Conservation (phyloP, 495 filamentous ascomycete species). For the Xylaria flabelliformis region DNA sequence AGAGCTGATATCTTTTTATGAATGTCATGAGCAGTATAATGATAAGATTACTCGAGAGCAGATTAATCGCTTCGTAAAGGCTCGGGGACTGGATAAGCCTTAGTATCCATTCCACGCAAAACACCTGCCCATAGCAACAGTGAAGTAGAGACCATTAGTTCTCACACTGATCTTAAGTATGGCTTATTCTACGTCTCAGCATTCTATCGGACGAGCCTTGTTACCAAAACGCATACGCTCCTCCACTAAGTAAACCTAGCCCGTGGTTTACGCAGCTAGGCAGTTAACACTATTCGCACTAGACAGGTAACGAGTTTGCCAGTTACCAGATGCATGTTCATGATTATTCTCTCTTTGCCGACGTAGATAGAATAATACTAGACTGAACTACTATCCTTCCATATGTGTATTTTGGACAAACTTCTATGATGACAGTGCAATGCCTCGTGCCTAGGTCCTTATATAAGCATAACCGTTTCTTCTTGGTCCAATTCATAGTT, state of each 20-base stretch:
- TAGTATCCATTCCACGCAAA: not conserved
- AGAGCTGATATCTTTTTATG: conserved; percentile 94
- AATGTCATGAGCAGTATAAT: conserved; percentile 87
- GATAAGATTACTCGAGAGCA: conserved; percentile 72
- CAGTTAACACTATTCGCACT: not conserved
- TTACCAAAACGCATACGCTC: not conserved
- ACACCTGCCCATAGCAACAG: not conserved
- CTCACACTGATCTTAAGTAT: not conserved
- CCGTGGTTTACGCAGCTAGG: not conserved
- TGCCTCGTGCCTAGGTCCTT: too few species aligned
- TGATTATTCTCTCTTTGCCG: not conserved
- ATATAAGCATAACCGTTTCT: too few species aligned
- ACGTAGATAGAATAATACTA: not conserved
- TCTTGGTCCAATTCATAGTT: too few species aligned
- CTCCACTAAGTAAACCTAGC: not conserved
- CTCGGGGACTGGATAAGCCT: conserved; percentile 68
- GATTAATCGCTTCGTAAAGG: conserved; percentile 84
- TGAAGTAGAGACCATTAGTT: not conserved
- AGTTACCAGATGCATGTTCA: not conserved
- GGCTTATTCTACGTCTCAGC: not conserved
- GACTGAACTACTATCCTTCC: not conserved
- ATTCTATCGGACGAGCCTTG: not conserved
- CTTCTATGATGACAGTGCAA: too few species aligned
- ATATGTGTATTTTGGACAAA: too few species aligned
- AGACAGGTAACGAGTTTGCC: not conserved